phyloP scores from a whole-genome alignment of 805 yeast species.

The Zygotorulaspora sp. region DNA sequence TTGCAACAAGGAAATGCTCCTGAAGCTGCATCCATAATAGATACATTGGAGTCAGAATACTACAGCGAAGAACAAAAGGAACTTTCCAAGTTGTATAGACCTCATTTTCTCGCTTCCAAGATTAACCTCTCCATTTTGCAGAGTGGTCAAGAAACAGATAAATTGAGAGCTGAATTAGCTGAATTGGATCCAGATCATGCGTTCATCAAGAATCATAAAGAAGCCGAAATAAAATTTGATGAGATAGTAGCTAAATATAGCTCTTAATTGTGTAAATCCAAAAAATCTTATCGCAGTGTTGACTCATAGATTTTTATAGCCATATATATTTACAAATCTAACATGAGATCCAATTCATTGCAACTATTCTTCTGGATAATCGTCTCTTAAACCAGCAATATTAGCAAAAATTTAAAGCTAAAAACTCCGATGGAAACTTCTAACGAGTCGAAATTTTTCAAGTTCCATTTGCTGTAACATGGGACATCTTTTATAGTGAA shows the following conservation, averaged over 20 bases:
- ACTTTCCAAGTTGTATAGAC: conserved; percentile 32
- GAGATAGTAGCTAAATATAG: conserved; percentile 59
- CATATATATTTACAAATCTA: no score
- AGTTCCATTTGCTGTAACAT: no score
- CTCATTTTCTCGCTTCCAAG: conserved; percentile 57
- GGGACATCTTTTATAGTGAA: no score
- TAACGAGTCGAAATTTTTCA: no score
- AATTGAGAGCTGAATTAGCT: conserved; percentile 45
- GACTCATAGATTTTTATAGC: no score
- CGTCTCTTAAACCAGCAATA: no score
- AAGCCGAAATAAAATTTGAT: conserved; percentile 63
- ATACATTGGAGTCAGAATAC: conserved; percentile 43
- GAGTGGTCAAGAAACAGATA: conserved; percentile 40
- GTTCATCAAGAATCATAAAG: conserved; percentile 52
- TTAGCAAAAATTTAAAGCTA: no score
- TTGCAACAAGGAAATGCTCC: conserved; percentile 74
- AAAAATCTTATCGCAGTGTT: no score
- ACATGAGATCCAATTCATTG: no score
- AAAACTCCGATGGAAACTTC: no score
- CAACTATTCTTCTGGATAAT: no score
- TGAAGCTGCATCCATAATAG: conserved; percentile 69
- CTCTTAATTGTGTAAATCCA: conserved; percentile 7
- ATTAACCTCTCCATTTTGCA: conserved; percentile 58
- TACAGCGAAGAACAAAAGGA: conserved; percentile 33
- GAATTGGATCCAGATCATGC: conserved; percentile 52